Evolutionary conservation across 257 asterid species (phyloP), one percentile per base, ranked within the genome.

Genomic region (Ehretia macrophylla): DNA sequence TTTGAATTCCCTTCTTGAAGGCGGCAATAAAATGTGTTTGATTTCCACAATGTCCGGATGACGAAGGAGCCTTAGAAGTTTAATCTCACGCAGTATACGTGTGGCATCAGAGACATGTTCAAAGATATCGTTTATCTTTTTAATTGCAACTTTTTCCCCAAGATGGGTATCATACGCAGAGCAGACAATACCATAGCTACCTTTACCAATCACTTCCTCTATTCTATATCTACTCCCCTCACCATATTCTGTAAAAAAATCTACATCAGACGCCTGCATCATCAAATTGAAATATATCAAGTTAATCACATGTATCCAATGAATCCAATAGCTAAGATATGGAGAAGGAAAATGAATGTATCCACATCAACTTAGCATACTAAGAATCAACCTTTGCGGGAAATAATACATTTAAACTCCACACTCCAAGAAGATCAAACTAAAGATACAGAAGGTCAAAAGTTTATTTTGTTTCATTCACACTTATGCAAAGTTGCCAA

Each of bases 51-150:
- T 85, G 70, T 91, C 98, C 8, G 98, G 96, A 72, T 91, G 98
- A 18, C 97, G 93, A 60, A 91, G 92, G 74, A 91, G 87, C 76
- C 98, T 80, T 49, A 91, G 98, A 75, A 91, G 96, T 81, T 91
- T 91, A 55, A 91, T 86, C 80, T 91, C 98, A 4, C 98, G 88
- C 58, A 91, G 91, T 68, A 91, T 91, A 10, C 98, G 84, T 37
- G 96, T 91, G 62, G 98, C 98, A 81, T 91, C 98, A 4, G 98
- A 88, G 63, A 88, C 92, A 47, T 91, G 98, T 61, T 91, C 98
- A 35, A 91, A 91, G 58, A 91, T 88, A 52, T 91, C 96, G 55
- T 88, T 91, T 79, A 91, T 91, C 78, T 91, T 91, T 67, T 91
- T 91, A 18, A 91, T 91, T 51, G 98, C 98, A 55, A 91, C 98